Conservation (phyloP, 148 eudicot species). For the Fallopia convolvulus region DNA sequence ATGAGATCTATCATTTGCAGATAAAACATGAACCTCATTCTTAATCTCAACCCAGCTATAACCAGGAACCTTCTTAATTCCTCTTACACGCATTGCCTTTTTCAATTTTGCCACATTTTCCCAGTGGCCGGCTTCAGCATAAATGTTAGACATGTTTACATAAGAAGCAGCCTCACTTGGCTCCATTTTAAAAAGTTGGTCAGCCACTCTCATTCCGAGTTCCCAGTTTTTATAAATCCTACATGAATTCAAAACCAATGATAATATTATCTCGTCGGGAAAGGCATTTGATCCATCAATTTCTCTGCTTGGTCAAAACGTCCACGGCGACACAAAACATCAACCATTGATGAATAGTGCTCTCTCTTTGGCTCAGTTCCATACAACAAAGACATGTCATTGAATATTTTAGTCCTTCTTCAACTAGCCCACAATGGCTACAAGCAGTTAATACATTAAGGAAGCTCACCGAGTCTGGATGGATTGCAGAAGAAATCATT, state of each 20-base stretch:
- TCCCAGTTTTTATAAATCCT: constrained; percentile 64
- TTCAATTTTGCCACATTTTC: constrained; percentile 52
- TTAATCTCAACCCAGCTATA: constrained; percentile 71
- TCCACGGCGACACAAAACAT: constrained; percentile 58
- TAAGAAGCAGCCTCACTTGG: constrained; percentile 54
- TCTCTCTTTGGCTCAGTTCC: constrained; percentile 43
- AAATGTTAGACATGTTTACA: constrained; percentile 73
- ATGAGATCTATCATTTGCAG: constrained; percentile 60
- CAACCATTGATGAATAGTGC: constrained; percentile 62
- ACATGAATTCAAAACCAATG: constrained; percentile 63
- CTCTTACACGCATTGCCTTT: constrained; percentile 57
- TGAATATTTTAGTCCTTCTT: constrained; percentile 44
- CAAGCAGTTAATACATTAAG: constrained; percentile 62
- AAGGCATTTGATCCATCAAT: constrained; percentile 56
- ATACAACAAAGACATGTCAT: constrained; percentile 38
- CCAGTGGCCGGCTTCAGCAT: constrained; percentile 71
- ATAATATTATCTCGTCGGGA: constrained; percentile 72
- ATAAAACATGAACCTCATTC: constrained; percentile 47
- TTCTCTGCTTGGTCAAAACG: constrained; percentile 49
- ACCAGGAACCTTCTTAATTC: constrained; percentile 61
- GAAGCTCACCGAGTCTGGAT: constrained; percentile 63
- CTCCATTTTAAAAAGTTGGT: constrained; percentile 43
- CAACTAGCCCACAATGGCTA: constrained; percentile 70
- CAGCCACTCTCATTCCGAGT: constrained; percentile 58
- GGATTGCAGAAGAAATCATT: constrained; percentile 47